Conservation (phyloP, 2,329 filamentous ascomycete species). For the Aspergillus caelatus region DNA sequence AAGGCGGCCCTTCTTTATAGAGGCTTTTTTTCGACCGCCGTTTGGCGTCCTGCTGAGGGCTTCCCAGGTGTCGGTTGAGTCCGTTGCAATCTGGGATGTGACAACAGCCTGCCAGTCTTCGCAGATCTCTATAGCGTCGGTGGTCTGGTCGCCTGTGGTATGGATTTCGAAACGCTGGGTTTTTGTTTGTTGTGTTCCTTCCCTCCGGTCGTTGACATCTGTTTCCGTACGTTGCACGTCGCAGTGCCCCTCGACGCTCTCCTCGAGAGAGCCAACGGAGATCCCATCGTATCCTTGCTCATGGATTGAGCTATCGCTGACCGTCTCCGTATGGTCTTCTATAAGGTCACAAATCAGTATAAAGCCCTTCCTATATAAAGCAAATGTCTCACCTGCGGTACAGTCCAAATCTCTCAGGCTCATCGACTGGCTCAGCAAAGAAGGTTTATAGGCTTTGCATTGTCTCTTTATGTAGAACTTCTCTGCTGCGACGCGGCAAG, state of each 20-base stretch:
- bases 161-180: neutral
- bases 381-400: neutral
- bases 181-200: neutral
- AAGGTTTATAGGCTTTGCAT: neutral
- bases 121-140: neutral
- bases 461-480: neutral
- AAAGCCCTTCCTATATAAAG: no score
- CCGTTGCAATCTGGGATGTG: neutral
- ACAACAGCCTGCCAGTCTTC: no score
- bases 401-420: neutral
- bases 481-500: neutral
- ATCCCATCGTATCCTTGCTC: neutral
- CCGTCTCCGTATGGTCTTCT: neutral
- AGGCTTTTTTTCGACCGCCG: neutral
- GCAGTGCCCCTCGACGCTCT: neutral
- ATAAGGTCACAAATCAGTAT: neutral
- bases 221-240: neutral
- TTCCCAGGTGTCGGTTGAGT: neutral
- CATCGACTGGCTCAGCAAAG: constrained; percentile 8
- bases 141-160: neutral
- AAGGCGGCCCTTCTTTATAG: neutral
- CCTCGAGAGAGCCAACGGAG: neutral
- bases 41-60: neutral
- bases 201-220: neutral
- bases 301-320: neutral